Percentiles rank a stretch among this genome's conserved stretches.
Evolutionary conservation across 2,329 filamentous ascomycete species (phyloP).

Genomic region (Davidsoniella eucalypti): DNA sequence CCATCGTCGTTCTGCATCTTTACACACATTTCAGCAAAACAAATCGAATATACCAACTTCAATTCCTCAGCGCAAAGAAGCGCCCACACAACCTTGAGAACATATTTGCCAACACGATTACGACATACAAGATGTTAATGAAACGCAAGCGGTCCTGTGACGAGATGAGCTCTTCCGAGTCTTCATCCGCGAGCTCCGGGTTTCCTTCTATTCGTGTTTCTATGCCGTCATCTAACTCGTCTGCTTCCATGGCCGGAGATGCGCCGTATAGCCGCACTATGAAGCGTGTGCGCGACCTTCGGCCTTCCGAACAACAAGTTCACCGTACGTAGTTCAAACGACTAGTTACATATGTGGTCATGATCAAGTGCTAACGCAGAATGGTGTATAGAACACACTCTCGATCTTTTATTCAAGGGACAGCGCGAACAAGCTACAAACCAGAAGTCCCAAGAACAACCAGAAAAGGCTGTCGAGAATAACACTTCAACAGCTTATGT

Average conservation of each 20-base stretch:
- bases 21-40: no score
- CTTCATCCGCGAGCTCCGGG: neutral
- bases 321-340: conserved; percentile 30
- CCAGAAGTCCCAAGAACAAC: neutral
- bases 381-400: conserved; percentile 32
- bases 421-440: conserved; percentile 22
- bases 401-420: conserved; percentile 41
- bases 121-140: conserved; percentile 28
- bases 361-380: conserved; percentile 13
- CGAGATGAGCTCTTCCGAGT: conserved; percentile 28
- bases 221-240: neutral
- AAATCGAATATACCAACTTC: no score
- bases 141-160: conserved; percentile 50
- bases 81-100: neutral
- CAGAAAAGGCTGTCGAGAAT: neutral
- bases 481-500: neutral
- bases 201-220: neutral
- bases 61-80: no score
- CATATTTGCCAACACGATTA: neutral
- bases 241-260: conserved; percentile 10
- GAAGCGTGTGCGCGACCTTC: conserved; percentile 43
- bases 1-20: no score
- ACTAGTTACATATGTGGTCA: neutral
- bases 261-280: conserved; percentile 32
- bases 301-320: conserved; percentile 38